Evolutionary conservation across 768 basidiomycete species (phyloP).

Genomic region (Russula dissimulans): DNA sequence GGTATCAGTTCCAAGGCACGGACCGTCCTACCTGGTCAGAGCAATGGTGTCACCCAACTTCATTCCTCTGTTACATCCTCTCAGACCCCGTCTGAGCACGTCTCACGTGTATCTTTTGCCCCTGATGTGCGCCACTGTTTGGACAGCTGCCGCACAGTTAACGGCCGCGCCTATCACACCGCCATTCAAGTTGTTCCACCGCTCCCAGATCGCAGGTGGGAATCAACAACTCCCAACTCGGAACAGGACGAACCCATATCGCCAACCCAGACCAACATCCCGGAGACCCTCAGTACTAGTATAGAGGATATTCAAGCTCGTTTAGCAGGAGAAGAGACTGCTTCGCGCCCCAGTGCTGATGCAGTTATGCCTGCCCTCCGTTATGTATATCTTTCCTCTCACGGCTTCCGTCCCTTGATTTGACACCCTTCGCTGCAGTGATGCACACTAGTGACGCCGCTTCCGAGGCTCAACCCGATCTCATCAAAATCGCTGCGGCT

Average conservation of each 20-base stretch:
- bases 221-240: conserved; percentile 4
- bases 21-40: conserved; percentile 21
- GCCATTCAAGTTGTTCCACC: conserved; percentile 36
- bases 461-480: not conserved
- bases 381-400: conserved; percentile 35
- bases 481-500: too few relatives aligned
- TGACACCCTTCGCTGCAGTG: conserved; percentile 34
- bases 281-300: conserved; percentile 37
- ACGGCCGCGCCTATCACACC: conserved; percentile 36
- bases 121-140: conserved; percentile 42
- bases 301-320: conserved; percentile 57
- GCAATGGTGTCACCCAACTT: conserved; percentile 33
- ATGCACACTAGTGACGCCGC: conserved; percentile 53
- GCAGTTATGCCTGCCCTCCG: conserved; percentile 62
- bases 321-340: conserved; percentile 33
- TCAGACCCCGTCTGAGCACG: conserved; percentile 32
- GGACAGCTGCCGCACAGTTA: conserved; percentile 35
- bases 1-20: conserved; percentile 31
- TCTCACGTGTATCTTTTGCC: conserved; percentile 63
- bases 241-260: conserved; percentile 27
- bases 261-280: conserved; percentile 37
- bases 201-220: conserved; percentile 30
- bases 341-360: conserved; percentile 36
- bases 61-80: conserved; percentile 45
- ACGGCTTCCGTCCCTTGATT: conserved; percentile 6